These are phyloP conservation scores for Lentinula sp. DNA, from an alignment of 768 basidiomycete genomes.

Conservation along the genomic window DNA sequence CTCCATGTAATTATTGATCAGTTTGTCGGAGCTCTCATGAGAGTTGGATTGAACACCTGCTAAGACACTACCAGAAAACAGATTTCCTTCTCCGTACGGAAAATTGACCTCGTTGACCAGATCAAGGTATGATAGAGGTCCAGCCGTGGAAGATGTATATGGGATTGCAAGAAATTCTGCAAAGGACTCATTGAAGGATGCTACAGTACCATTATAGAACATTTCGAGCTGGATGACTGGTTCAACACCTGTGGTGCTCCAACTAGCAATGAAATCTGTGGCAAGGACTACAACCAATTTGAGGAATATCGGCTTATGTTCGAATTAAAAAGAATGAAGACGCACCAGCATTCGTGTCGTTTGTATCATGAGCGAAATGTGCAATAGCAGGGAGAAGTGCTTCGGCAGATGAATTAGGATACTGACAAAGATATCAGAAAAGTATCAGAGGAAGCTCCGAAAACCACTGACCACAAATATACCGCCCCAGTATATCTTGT, in stretches of 20 bases:
- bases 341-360: conserved; percentile 32
- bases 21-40: neutral
- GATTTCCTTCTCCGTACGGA: conserved; percentile 24
- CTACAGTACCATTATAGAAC: conserved; percentile 32
- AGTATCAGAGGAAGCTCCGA: neutral
- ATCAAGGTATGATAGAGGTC: conserved; percentile 30
- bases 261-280: conserved; percentile 18
- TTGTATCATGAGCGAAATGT: conserved; percentile 27
- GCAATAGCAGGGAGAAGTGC: conserved; percentile 31
- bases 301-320: neutral
- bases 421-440: conserved; percentile 15
- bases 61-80: conserved; percentile 32
- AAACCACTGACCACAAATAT: conserved; percentile 24
- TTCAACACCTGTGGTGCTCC: conserved; percentile 12
- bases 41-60: conserved; percentile 4
- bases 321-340: neutral
- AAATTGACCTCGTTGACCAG: conserved; percentile 23
- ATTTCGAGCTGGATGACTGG: conserved; percentile 21
- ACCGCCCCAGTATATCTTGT: conserved; percentile 34
- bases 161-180: conserved; percentile 35
- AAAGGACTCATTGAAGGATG: conserved; percentile 21
- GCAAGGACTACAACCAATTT: neutral
- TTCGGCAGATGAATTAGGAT: conserved; percentile 30
- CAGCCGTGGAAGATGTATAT: conserved; percentile 16
- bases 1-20: conserved; percentile 19